phyloP scores from a whole-genome alignment of 208 protist species.

The Zelonia costaricensis region DNA sequence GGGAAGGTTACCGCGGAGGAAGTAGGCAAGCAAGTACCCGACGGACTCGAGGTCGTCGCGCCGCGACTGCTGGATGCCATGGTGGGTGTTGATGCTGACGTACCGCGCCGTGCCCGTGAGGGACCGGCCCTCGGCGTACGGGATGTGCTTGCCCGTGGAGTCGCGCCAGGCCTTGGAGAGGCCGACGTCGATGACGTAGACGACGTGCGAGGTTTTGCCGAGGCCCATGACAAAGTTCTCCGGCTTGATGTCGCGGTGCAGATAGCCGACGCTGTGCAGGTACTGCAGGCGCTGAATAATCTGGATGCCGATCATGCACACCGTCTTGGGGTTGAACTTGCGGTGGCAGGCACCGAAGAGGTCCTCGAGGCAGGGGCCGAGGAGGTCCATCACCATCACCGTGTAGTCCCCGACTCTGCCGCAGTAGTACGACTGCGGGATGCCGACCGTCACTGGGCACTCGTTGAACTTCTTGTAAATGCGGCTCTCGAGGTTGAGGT shows the following conservation, averaged over 20 bases:
- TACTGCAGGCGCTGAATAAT: slow-evolving; percentile 94
- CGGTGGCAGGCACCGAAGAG: slow-evolving; percentile 95
- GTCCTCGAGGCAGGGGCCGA: slow-evolving; percentile 98
- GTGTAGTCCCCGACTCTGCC: slow-evolving; percentile 97
- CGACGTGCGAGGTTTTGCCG: slow-evolving; percentile 44
- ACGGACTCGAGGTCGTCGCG: slow-evolving; percentile 88
- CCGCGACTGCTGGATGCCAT: slow-evolving; percentile 94
- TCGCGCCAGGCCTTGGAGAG: slow-evolving; percentile 80
- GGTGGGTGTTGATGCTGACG: slow-evolving; percentile 97
- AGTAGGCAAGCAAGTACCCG: slow-evolving; percentile 97
- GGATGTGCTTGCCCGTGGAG: slow-evolving; percentile 66
- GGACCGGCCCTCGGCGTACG: slow-evolving; percentile 63
- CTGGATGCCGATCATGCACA: slow-evolving; percentile 96
- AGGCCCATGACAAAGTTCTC: slow-evolving; percentile 91
- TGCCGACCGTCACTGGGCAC: slow-evolving; percentile 80
- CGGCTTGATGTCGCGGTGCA: slow-evolving; percentile 92
- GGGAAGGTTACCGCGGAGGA: slow-evolving; percentile 96
- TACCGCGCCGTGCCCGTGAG: slow-evolving; percentile 86
- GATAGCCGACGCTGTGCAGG: slow-evolving; percentile 87
- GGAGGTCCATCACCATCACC: slow-evolving; percentile 99
- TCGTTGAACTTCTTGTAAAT: slow-evolving; percentile 81
- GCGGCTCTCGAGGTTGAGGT: slow-evolving; percentile 73
- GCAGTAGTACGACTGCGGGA: slow-evolving; percentile 96
- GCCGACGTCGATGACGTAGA: slow-evolving; percentile 89
- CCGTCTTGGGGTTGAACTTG: slow-evolving; percentile 94